Evolutionary conservation across 73 alveolate species (phyloP).

Genomic region (Tetrahymena elliotti): DNA sequence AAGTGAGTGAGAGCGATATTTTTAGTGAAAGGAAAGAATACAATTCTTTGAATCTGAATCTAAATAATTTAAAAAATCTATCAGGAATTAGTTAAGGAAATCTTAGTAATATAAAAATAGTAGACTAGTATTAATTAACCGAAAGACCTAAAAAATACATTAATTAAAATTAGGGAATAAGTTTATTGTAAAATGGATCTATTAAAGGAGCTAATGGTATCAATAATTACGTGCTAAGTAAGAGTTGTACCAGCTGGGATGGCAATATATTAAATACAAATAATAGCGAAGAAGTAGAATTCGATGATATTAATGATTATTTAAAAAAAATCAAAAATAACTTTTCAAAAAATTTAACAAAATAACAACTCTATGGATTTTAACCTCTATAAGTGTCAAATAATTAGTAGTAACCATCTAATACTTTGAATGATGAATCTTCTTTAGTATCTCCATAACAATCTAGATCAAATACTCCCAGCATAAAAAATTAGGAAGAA

Average conservation of each 20-base stretch:
- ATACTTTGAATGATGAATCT: not conserved
- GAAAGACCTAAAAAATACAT: not conserved
- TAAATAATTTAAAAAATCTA: not conserved
- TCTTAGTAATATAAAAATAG: not conserved
- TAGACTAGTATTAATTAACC: not conserved
- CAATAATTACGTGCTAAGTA: not conserved
- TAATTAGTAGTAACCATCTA: not conserved
- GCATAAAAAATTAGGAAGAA: not conserved
- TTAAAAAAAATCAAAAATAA: not conserved
- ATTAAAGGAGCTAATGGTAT: not conserved
- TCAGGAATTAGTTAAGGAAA: not conserved
- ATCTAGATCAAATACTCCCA: not conserved
- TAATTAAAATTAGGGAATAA: not conserved
- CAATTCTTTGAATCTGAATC: not conserved
- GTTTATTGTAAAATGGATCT: not conserved
- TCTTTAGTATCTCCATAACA: not conserved
- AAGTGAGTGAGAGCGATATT: not conserved
- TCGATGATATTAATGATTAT: not conserved
- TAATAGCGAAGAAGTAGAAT: not conserved
- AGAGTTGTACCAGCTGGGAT: not conserved
- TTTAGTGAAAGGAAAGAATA: not conserved
- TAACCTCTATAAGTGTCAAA: not conserved
- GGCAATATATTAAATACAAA: not conserved
- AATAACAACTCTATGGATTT: not conserved
- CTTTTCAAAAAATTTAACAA: not conserved